Percentiles rank a stretch among this genome's conserved stretches.
phyloP scores from a whole-genome alignment of 805 yeast species.

The Pichia ethanolica region DNA sequence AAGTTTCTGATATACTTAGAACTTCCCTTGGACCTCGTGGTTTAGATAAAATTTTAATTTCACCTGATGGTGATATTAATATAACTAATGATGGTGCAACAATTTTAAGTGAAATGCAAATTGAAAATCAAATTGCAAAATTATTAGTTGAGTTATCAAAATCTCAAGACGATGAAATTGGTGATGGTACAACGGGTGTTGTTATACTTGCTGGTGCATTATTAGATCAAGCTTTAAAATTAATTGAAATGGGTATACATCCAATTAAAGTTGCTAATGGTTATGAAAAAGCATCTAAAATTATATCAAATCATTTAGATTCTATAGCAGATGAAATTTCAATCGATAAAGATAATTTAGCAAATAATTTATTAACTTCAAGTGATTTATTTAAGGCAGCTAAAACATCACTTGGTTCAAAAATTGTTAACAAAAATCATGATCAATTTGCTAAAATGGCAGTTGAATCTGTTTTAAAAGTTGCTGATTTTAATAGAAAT shows the following conservation, averaged over 20 bases:
- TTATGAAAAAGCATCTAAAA: slow-evolving; percentile 91
- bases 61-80: slow-evolving; percentile 96
- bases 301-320: slow-evolving; percentile 77
- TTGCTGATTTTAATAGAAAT: slow-evolving; percentile 84
- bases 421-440: slow-evolving; percentile 89
- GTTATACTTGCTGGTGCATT: slow-evolving; percentile 94
- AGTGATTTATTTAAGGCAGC: slow-evolving; percentile 83
- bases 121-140: slow-evolving; percentile 94
- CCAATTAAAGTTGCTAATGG: slow-evolving; percentile 97
- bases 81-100: slow-evolving; percentile 99
- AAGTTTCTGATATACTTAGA: slow-evolving; percentile 86
- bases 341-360: slow-evolving; percentile 24
- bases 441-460: slow-evolving; percentile 95
- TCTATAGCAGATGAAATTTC: slow-evolving; percentile 39
- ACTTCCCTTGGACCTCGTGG: slow-evolving; percentile 98
- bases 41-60: slow-evolving; percentile 88
- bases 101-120: slow-evolving; percentile 89
- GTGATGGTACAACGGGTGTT: slow-evolving; percentile 99
- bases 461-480: slow-evolving; percentile 88
- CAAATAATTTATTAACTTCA: slow-evolving; percentile 27
- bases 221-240: slow-evolving; percentile 87
- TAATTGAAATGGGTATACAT: slow-evolving; percentile 94
- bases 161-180: slow-evolving; percentile 97
- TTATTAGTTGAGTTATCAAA: slow-evolving; percentile 86
- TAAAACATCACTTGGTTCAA: slow-evolving; percentile 88